phyloP scores from a whole-genome alignment of 495 filamentous ascomycete genomes.

The Podospora fimiseda region DNA sequence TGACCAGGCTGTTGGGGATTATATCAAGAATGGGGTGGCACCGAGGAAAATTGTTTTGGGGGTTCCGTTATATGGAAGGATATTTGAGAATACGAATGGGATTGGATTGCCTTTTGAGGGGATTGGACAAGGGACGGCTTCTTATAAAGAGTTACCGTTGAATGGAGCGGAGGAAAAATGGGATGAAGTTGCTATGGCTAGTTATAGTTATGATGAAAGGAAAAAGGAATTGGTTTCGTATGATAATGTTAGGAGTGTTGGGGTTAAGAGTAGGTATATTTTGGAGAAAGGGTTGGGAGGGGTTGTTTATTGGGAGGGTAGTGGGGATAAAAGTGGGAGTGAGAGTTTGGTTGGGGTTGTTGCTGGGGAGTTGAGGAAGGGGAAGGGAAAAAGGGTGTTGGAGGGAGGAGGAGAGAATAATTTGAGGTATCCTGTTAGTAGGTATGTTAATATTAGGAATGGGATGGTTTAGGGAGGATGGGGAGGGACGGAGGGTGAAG shows the following conservation, averaged over 20 bases:
- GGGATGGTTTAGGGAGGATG: conserved; percentile 32
- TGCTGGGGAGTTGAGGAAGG: conserved; percentile 41
- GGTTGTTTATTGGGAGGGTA: conserved; percentile 88
- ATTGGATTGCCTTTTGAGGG: conserved; percentile 62
- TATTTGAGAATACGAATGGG: conserved; percentile 66
- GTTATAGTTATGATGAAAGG: conserved; percentile 60
- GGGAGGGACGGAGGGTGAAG: not conserved
- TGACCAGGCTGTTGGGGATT: conserved; percentile 59
- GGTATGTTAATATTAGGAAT: conserved; percentile 61
- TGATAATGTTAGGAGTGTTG: conserved; percentile 57
- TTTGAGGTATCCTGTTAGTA: conserved; percentile 58
- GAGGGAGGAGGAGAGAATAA: conserved; percentile 60
- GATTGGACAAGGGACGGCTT: conserved; percentile 58
- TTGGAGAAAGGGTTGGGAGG: conserved; percentile 60
- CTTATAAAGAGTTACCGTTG: conserved; percentile 59
- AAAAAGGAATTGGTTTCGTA: conserved; percentile 65
- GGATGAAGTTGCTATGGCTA: conserved; percentile 51
- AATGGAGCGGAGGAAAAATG: conserved; percentile 40
- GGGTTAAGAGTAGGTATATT: conserved; percentile 61
- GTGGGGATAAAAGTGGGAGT: conserved; percentile 57
- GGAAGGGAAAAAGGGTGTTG: conserved; percentile 57
- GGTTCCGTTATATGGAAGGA: conserved; percentile 79
- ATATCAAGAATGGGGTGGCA: conserved; percentile 56
- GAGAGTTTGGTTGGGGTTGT: conserved; percentile 59
- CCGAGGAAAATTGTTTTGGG: conserved; percentile 70